Evolutionary conservation across 2,329 filamentous ascomycete species (phyloP).

Genomic region (Gnomoniopsis sp.): DNA sequence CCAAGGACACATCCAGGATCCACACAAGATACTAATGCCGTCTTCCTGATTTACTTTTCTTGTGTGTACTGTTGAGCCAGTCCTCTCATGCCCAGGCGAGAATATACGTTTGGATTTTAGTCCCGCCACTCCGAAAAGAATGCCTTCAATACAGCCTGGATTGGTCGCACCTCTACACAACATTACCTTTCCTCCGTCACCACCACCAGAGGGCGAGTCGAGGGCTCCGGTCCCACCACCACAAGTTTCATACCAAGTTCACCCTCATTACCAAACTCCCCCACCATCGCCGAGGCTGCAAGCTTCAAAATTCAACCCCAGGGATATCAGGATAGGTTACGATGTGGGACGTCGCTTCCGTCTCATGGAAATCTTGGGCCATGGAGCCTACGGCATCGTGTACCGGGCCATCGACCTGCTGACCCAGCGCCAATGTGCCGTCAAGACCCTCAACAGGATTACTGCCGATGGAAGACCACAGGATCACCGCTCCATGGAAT

Average conservation of each 20-base stretch:
- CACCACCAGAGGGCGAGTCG: background rate
- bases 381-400: constrained; percentile 94
- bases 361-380: constrained; percentile 80
- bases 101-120: background rate
- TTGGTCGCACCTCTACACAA: background rate
- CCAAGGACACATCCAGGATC: background rate
- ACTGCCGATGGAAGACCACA: constrained; percentile 67
- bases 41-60: constrained; percentile 6
- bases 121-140: background rate
- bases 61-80: constrained; percentile 3
- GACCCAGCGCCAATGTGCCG: constrained; percentile 80
- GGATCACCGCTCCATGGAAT: constrained; percentile 80
- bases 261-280: background rate
- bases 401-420: constrained; percentile 85
- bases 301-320: constrained; percentile 45
- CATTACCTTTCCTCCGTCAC: background rate
- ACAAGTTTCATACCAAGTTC: background rate
- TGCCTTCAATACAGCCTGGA: background rate
- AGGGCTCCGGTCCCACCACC: background rate
- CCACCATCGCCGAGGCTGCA: constrained; percentile 21
- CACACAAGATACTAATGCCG: background rate
- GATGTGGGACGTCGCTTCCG: constrained; percentile 79
- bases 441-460: constrained; percentile 94
- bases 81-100: constrained; percentile 4
- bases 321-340: constrained; percentile 70